These are phyloP conservation scores for Rugiboletus extremiorientalis DNA, from an alignment of 1,284 basidiomycete genomes.

Conservation along the genomic window DNA sequence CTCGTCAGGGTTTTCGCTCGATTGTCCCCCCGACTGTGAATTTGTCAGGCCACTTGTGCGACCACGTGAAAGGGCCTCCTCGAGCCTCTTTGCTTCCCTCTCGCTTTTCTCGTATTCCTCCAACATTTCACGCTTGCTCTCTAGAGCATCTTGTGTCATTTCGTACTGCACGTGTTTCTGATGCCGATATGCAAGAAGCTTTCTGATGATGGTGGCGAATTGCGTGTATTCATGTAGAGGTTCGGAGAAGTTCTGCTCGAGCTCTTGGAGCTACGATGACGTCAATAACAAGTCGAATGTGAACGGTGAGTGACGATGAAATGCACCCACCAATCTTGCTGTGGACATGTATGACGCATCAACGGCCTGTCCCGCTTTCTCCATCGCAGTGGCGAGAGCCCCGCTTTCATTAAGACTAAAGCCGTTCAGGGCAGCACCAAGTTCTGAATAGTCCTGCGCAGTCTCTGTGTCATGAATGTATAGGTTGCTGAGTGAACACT, in stretches of 20 bases:
- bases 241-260: conserved; percentile 93
- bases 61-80: conserved; percentile 77
- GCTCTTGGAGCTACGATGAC: conserved; percentile 73
- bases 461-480: conserved; percentile 53
- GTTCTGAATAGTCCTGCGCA: conserved; percentile 89
- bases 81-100: conserved; percentile 85
- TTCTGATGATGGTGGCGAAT: conserved; percentile 93
- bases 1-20: conserved; percentile 35
- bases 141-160: conserved; percentile 91
- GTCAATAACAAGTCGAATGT: conserved; percentile 11
- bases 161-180: conserved; percentile 99
- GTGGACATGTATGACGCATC: conserved; percentile 95
- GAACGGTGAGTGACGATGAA: conserved; percentile 6
- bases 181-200: conserved; percentile 91
- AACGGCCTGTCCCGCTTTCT: conserved; percentile 93
- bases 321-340: conserved; percentile 64
- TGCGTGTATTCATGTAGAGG: conserved; percentile 96
- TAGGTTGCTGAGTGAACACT: conserved; percentile 2
- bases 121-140: conserved; percentile 83
- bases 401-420: conserved; percentile 88
- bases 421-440: conserved; percentile 94
- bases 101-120: conserved; percentile 94
- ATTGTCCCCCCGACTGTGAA: conserved; percentile 34
- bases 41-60: conserved; percentile 35
- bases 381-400: conserved; percentile 74